phyloP scores from a whole-genome alignment of 208 protist genomes.

The Leishmania arabica region DNA sequence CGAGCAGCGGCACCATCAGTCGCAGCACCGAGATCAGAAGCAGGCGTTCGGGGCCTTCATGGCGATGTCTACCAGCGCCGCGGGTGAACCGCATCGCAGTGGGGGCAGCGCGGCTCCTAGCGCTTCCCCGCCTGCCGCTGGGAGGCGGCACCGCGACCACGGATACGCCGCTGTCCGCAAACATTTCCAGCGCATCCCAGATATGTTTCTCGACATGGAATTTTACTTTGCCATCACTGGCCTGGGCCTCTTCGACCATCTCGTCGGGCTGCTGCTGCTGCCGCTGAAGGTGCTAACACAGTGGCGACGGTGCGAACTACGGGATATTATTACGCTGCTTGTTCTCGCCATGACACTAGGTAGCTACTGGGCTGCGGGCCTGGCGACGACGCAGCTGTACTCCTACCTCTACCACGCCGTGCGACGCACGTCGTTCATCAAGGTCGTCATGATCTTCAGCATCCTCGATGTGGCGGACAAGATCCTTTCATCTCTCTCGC shows the following conservation, averaged over 20 bases:
- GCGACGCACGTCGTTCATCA: constrained; percentile 63
- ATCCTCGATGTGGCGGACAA: constrained; percentile 92
- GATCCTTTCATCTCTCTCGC: constrained; percentile 87
- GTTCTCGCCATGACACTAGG: constrained; percentile 7
- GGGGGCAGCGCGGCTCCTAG: not conserved
- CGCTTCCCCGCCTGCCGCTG: not conserved
- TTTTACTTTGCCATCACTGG: constrained; percentile 25
- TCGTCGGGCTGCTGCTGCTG: constrained; percentile 9
- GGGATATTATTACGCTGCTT: constrained; percentile 4
- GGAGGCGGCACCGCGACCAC: constrained; percentile 5
- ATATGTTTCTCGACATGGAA: constrained; percentile 8
- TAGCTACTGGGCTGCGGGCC: constrained; percentile 12
- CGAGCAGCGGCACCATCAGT: constrained; percentile 41
- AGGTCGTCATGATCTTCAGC: constrained; percentile 96
- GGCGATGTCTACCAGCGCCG: not conserved
- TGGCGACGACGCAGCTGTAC: constrained; percentile 21
- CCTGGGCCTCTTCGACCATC: constrained; percentile 15
- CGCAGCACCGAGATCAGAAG: constrained; percentile 28
- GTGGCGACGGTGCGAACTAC: constrained; percentile 11
- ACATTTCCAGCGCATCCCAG: constrained; percentile 20
- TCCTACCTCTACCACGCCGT: constrained; percentile 24
- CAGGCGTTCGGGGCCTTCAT: constrained; percentile 6
- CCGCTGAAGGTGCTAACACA: constrained; percentile 13
- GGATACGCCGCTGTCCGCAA: constrained; percentile 1
- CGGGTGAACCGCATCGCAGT: not conserved